phyloP scores from a whole-genome alignment of 495 filamentous ascomycete genomes.

The Penicillium psychrofluorescens region DNA sequence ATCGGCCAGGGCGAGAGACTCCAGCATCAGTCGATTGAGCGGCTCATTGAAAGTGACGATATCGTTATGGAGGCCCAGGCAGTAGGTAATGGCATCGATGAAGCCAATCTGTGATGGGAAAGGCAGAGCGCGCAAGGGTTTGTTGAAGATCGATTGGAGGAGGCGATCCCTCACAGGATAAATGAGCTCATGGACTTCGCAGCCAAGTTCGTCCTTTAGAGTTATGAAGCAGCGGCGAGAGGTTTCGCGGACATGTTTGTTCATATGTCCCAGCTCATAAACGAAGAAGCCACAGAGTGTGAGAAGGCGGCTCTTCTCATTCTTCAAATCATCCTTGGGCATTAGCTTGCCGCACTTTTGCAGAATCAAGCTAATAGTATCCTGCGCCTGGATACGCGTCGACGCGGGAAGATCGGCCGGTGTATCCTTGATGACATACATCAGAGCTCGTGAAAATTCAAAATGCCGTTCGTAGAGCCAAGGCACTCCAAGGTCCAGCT shows the following conservation, averaged over 20 bases:
- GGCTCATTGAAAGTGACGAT: constrained; percentile 87
- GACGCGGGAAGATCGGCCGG: constrained; percentile 83
- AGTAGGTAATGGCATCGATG: constrained; percentile 94
- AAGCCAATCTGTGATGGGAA: constrained; percentile 94
- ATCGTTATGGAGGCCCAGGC: constrained; percentile 74
- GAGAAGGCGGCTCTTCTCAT: constrained; percentile 56
- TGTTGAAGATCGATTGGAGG: constrained; percentile 82
- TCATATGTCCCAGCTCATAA: constrained; percentile 86
- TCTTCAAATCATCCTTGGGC: constrained; percentile 67
- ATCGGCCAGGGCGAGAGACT: constrained; percentile 87
- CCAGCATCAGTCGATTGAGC: constrained; percentile 81
- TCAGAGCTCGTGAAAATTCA: constrained; percentile 76
- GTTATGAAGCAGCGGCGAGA: constrained; percentile 74
- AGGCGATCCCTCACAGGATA: constrained; percentile 80
- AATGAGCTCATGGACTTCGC: constrained; percentile 78
- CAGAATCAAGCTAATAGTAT: constrained; percentile 71
- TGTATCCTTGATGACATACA: constrained; percentile 98
- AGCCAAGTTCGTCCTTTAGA: constrained; percentile 65
- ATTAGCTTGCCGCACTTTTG: constrained; percentile 64
- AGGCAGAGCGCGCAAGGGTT: constrained; percentile 85
- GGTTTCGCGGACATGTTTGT: constrained; percentile 82
- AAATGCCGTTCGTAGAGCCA: constrained; percentile 77
- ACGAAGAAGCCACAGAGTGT: constrained; percentile 78
- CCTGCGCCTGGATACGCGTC: constrained; percentile 72
- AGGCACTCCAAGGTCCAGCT: constrained; percentile 70